These are phyloP conservation scores for Symbiotaphrina buchneri DNA, from an alignment of 495 filamentous ascomycete genomes.

Conservation along the genomic window DNA sequence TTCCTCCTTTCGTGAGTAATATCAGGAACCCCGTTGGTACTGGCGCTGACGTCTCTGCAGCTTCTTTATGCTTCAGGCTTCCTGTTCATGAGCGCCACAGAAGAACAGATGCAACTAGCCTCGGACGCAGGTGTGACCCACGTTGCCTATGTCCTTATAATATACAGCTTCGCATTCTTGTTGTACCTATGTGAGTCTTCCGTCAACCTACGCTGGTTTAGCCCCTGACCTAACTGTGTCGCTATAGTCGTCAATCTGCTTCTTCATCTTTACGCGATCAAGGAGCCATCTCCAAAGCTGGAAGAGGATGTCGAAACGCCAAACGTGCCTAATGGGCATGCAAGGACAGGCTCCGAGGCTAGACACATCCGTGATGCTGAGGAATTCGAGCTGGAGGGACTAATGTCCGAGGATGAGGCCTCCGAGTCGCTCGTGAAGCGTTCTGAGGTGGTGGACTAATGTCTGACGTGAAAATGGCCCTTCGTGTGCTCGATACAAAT, in stretches of 20 bases:
- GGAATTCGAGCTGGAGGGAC: constrained; percentile 73
- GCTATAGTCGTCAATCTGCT: constrained; percentile 50
- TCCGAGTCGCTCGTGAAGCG: too few species aligned
- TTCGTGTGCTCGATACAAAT: too few species aligned
- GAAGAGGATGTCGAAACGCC: not conserved
- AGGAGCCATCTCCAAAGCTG: constrained; percentile 8
- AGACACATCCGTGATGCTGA: constrained; percentile 45
- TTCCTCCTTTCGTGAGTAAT: constrained; percentile 66
- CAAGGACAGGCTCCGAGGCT: constrained; percentile 3
- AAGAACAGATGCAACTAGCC: constrained; percentile 79
- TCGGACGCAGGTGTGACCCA: constrained; percentile 52
- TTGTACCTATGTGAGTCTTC: constrained; percentile 55
- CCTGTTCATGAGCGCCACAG: constrained; percentile 91
- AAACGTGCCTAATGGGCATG: constrained; percentile 28
- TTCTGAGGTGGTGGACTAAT: too few species aligned
- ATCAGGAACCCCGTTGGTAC: not conserved
- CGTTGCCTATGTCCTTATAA: constrained; percentile 74
- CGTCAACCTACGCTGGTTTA: not conserved
- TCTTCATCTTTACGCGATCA: constrained; percentile 55
- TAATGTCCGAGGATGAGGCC: constrained; percentile 68
- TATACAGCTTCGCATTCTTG: constrained; percentile 77
- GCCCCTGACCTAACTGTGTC: not conserved
- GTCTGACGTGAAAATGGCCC: too few species aligned
- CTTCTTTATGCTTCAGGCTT: constrained; percentile 86
- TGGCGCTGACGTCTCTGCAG: constrained; percentile 16